Evolutionary conservation across 345 rosid species (phyloP).

Genomic region (Citrus hindsii): DNA sequence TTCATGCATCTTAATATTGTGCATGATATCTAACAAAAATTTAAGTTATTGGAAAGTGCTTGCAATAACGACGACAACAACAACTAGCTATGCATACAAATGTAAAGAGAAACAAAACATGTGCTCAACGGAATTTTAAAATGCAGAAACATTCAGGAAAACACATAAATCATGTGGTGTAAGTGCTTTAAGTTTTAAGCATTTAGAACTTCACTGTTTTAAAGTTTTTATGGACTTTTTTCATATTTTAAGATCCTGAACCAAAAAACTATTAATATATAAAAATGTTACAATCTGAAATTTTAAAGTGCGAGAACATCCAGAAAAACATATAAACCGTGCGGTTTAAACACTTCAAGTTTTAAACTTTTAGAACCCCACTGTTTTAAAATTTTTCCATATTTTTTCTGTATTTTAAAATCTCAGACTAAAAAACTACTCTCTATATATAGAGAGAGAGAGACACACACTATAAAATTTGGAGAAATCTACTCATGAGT

Average conservation of each 20-base stretch:
- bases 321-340: fast-evolving
- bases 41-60: no score
- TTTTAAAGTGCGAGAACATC: fast-evolving
- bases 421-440: fast-evolving
- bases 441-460: no score
- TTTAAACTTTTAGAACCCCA: fast-evolving
- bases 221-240: fast-evolving
- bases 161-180: fast-evolving
- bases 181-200: fast-evolving
- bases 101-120: no score
- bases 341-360: fast-evolving
- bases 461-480: no score
- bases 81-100: no score
- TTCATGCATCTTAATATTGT: no score
- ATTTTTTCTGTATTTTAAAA: fast-evolving
- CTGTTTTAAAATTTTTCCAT: fast-evolving
- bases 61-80: no score
- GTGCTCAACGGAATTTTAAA: no score
- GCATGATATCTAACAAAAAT: no score
- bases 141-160: fast-evolving
- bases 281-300: fast-evolving
- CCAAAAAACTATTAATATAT: fast-evolving
- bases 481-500: no score
- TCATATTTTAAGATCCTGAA: no score
- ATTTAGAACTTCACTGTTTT: fast-evolving